These are phyloP conservation scores for Monosporozyma aerobia DNA, from an alignment of 805 yeast species.

Conservation along the genomic window DNA sequence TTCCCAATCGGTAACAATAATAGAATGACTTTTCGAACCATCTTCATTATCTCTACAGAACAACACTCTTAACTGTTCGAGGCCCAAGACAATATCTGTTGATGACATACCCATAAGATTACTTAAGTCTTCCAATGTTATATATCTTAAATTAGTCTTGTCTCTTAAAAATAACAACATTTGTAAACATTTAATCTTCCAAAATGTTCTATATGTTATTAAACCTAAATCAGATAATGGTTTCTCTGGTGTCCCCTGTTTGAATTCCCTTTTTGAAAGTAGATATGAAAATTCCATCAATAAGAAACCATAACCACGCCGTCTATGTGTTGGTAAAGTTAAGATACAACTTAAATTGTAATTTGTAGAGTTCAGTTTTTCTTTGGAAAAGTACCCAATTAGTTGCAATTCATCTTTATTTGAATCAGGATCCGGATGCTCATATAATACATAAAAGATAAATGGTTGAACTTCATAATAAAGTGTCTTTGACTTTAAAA, in stretches of 20 bases:
- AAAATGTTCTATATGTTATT: conserved; percentile 75
- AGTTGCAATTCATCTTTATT: conserved; percentile 36
- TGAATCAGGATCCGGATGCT: conserved; percentile 33
- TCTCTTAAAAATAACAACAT: conserved; percentile 14
- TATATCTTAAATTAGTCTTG: neutral
- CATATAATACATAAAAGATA: conserved; percentile 77
- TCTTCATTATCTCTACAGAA: conserved; percentile 32
- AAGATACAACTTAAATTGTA: conserved; percentile 87
- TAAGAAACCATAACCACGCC: conserved; percentile 83
- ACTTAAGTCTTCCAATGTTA: conserved; percentile 55
- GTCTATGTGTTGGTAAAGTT: conserved; percentile 78
- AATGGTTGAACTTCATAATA: conserved; percentile 96
- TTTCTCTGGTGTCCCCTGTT: conserved; percentile 89
- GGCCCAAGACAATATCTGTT: conserved; percentile 78
- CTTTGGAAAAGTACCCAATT: conserved; percentile 93
- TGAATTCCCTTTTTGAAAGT: conserved; percentile 60
- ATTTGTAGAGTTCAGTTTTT: conserved; percentile 58
- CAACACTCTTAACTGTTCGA: conserved; percentile 67
- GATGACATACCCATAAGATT: conserved; percentile 75
- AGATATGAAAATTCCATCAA: conserved; percentile 85
- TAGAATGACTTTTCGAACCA: conserved; percentile 22
- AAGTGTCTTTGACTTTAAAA: conserved; percentile 81
- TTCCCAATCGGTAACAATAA: conserved; percentile 29
- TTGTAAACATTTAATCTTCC: conserved; percentile 62
- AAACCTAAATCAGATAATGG: conserved; percentile 85